Conservation (phyloP, 2,329 filamentous ascomycete genomes). For the Coniochaeta prunicola region DNA sequence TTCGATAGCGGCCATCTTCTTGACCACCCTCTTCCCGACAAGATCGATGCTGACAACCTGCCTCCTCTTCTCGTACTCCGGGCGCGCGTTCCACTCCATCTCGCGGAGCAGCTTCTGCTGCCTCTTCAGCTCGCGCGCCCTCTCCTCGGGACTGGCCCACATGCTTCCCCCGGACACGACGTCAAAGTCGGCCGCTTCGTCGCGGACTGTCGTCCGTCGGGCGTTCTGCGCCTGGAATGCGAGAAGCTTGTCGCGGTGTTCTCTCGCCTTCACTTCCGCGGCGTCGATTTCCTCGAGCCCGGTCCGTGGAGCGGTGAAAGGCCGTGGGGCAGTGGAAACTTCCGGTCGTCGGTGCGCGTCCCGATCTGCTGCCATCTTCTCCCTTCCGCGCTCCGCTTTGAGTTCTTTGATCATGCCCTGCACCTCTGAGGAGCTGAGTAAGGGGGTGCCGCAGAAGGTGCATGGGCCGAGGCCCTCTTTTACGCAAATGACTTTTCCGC, state of each 20-base stretch:
- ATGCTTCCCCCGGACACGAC: conserved; percentile 49
- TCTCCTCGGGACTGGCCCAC: conserved; percentile 79
- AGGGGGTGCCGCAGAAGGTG: conserved; percentile 74
- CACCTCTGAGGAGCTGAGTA: conserved; percentile 67
- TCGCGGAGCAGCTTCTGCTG: conserved; percentile 80
- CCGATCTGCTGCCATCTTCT: conserved; percentile 78
- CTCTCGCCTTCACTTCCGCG: conserved; percentile 61
- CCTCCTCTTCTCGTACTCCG: conserved; percentile 82
- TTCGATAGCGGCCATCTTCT: conserved; percentile 59
- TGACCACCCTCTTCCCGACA: conserved; percentile 68
- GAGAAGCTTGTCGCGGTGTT: conserved; percentile 75
- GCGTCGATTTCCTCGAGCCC: conserved; percentile 31
- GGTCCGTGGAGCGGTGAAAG: conserved; percentile 46
- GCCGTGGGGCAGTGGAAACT: conserved; percentile 50
- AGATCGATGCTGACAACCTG: conserved; percentile 83
- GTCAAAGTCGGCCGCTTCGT: conserved; percentile 68
- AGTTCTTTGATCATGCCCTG: conserved; percentile 81
- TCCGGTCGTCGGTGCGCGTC: conserved; percentile 60
- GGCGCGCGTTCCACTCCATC: conserved; percentile 77
- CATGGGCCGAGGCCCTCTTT: conserved; percentile 92
- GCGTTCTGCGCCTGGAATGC: conserved; percentile 83
- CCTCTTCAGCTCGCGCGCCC: conserved; percentile 73
- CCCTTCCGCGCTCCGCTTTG: conserved; percentile 75
- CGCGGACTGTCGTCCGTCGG: conserved; percentile 72
- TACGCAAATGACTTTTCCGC: conserved; percentile 91